These are phyloP conservation scores for Aspergillus puulaauensis DNA, from an alignment of 2,329 filamentous ascomycete genomes.

Conservation along the genomic window DNA sequence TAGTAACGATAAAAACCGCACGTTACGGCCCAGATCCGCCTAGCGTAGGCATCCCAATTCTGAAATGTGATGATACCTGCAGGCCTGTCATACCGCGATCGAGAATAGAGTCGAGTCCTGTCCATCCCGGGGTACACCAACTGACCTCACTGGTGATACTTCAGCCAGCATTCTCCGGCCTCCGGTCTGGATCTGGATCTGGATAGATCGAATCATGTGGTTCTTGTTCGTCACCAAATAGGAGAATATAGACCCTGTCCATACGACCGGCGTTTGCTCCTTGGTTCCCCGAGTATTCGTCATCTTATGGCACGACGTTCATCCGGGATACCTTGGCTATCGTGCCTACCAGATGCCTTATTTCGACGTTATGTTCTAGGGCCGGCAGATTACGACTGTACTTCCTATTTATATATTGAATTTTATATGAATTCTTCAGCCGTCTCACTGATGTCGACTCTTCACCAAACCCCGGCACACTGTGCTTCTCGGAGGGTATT, in stretches of 20 bases:
- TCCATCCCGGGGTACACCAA: not conserved
- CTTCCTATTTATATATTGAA: no score
- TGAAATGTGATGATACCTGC: not conserved
- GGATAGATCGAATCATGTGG: not conserved
- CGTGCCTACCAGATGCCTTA: no score
- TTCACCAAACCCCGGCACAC: no score
- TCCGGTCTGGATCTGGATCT: not conserved
- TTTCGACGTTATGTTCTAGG: no score
- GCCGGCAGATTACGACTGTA: no score
- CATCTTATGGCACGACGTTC: no score
- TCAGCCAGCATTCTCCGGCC: not conserved
- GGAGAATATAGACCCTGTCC: not conserved
- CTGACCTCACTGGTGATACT: constrained; percentile 1
- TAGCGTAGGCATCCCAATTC: not conserved
- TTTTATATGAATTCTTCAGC: no score
- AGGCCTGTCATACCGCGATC: not conserved
- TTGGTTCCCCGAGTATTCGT: no score
- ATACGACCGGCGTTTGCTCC: not conserved
- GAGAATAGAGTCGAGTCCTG: not conserved
- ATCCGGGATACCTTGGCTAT: no score
- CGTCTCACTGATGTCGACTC: no score
- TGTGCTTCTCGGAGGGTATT: no score
- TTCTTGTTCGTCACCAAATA: not conserved
- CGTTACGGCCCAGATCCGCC: not conserved
- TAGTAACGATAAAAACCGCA: not conserved